Conservation (phyloP, 805 yeast species). For the Cyberlindnera saturnus region DNA sequence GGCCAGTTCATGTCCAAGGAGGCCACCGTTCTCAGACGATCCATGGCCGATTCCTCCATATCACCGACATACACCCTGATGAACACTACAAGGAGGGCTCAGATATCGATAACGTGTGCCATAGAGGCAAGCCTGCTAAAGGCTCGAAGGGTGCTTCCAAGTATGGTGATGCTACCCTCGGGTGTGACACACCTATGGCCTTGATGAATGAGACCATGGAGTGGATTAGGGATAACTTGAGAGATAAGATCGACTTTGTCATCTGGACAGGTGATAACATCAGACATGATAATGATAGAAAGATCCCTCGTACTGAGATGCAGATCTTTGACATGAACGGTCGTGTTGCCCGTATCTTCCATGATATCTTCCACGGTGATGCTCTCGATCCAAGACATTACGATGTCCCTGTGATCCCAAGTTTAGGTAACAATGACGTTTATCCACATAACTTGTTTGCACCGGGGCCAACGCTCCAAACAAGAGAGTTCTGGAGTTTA, state of each 20-base stretch:
- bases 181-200: conserved; percentile 70
- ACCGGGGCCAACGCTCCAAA: conserved; percentile 85
- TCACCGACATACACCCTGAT: conserved; percentile 87
- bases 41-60: conserved; percentile 78
- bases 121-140: conserved; percentile 32
- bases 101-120: conserved; percentile 49
- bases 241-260: conserved; percentile 76
- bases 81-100: conserved; percentile 52
- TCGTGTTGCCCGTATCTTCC: conserved; percentile 46
- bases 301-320: conserved; percentile 64
- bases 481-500: conserved; percentile 65
- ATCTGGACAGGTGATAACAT: conserved; percentile 91
- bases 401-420: conserved; percentile 53
- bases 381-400: conserved; percentile 36
- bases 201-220: conserved; percentile 56
- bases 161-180: conserved; percentile 69
- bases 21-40: conserved; percentile 8
- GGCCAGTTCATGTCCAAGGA: conserved; percentile 27
- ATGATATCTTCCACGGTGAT: conserved; percentile 41
- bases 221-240: conserved; percentile 61
- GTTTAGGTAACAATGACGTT: conserved; percentile 82
- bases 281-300: conserved; percentile 77
- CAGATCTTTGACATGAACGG: conserved; percentile 68
- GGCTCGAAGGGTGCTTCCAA: conserved; percentile 47
- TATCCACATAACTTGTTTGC: conserved; percentile 84